Conservation (phyloP, 345 rosid genomes). For the Pseudoturritis turrita region DNA sequence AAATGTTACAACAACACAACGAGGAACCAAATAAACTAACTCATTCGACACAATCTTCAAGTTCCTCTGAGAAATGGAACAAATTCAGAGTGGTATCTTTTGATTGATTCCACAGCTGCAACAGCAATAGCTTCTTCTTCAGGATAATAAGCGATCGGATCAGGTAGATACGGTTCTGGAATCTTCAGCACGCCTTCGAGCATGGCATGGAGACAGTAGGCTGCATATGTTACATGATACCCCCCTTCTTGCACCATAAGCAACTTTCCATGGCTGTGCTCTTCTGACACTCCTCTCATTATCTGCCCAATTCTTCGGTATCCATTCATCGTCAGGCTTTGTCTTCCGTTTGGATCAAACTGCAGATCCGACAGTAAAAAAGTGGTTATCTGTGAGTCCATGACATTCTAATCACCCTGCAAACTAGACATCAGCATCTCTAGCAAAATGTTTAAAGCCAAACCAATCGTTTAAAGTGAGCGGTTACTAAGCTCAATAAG, state of each 20-base stretch:
- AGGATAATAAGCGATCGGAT: constrained; percentile 66
- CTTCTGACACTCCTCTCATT: constrained; percentile 43
- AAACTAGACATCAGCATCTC: background rate
- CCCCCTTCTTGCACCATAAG: constrained; percentile 95
- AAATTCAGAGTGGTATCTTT: constrained; percentile 35
- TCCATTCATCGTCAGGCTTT: constrained; percentile 78
- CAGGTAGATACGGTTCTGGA: constrained; percentile 43
- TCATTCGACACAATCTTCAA: constrained; percentile 24
- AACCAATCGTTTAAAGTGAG: no score
- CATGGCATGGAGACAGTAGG: constrained; percentile 84
- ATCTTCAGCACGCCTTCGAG: constrained; percentile 80
- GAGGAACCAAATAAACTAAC: background rate
- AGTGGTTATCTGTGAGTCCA: background rate
- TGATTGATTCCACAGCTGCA: constrained; percentile 50
- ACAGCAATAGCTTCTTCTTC: constrained; percentile 65
- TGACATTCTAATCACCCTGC: background rate
- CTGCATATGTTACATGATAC: constrained; percentile 81
- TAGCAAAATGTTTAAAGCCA: no score
- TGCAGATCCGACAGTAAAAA: constrained; percentile 22
- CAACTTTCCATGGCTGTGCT: constrained; percentile 51
- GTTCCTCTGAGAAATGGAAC: constrained; percentile 46
- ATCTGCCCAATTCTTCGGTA: constrained; percentile 62
- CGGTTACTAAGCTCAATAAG: no score
- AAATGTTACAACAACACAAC: background rate
- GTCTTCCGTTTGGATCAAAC: constrained; percentile 96